Evolutionary conservation across 768 basidiomycete species (phyloP).

Genomic region (Russula vinacea): DNA sequence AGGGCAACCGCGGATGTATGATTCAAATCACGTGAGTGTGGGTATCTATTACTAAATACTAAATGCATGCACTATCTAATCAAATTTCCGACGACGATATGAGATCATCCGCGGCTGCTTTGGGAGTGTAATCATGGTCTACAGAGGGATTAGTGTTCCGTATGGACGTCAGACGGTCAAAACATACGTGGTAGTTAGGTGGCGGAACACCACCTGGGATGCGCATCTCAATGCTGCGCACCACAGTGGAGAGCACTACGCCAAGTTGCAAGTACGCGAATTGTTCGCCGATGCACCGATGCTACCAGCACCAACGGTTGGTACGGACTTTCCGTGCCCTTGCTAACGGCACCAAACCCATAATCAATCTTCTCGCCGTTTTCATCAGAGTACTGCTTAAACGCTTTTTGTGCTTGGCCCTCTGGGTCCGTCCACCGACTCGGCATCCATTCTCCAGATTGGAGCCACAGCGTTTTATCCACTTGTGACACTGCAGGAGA

Average conservation of each 20-base stretch:
- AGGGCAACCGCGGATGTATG: not conserved
- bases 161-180: not conserved
- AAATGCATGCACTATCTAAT: constrained; percentile 33
- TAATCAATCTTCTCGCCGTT: constrained; percentile 90
- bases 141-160: constrained; percentile 13
- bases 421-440: constrained; percentile 81
- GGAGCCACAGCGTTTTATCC: constrained; percentile 80
- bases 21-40: not conserved
- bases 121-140: constrained; percentile 96
- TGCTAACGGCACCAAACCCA: constrained; percentile 92
- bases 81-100: constrained; percentile 56
- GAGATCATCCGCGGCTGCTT: constrained; percentile 60
- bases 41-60: not conserved
- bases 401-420: constrained; percentile 77
- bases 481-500: constrained; percentile 84
- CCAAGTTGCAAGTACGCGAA: constrained; percentile 96
- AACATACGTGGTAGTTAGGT: constrained; percentile 86
- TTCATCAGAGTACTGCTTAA: constrained; percentile 69
- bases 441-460: constrained; percentile 72
- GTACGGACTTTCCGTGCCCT: constrained; percentile 94
- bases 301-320: constrained; percentile 98
- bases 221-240: constrained; percentile 72
- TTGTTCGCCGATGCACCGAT: constrained; percentile 94
- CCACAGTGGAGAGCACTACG: constrained; percentile 71
- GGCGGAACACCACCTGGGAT: constrained; percentile 67